Evolutionary conservation across 345 rosid genomes (phyloP).

Genomic region (Odontarrhena argentea): DNA sequence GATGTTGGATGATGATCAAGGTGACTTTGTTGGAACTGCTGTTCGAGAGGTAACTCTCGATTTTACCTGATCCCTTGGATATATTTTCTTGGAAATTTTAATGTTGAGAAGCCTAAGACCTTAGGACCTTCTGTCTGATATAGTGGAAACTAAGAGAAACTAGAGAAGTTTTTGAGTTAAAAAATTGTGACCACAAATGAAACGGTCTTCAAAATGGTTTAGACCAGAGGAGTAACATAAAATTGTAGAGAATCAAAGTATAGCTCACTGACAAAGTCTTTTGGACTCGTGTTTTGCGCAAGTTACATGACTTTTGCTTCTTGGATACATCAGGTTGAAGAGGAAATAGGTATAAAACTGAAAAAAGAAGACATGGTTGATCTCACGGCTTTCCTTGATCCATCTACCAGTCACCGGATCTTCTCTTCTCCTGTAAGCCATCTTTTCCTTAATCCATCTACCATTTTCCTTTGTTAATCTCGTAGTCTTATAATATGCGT

Average conservation of each 20-base stretch:
- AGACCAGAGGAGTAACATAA: not conserved
- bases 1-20: constrained; percentile 84
- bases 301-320: constrained; percentile 13
- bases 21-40: constrained; percentile 89
- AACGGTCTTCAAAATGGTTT: not conserved
- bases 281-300: not conserved
- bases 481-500: not conserved
- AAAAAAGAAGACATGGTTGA: constrained; percentile 76
- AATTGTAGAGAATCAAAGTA: not conserved
- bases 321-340: constrained; percentile 64
- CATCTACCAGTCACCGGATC: constrained; percentile 64
- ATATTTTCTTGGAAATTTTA: not conserved
- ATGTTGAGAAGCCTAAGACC: not conserved
- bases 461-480: not conserved
- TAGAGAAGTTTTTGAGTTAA: not conserved
- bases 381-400: constrained; percentile 80
- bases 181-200: not conserved
- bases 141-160: not conserved
- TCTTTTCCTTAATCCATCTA: not conserved
- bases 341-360: constrained; percentile 78
- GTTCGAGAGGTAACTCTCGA: constrained; percentile 74
- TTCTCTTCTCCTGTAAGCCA: constrained; percentile 74
- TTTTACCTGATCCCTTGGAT: not conserved
- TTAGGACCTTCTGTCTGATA: not conserved
- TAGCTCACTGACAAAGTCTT: not conserved